Evolutionary conservation across 257 asterid species (phyloP), one percentile per base, ranked within the genome.

Genomic region (Solanum acaule): DNA sequence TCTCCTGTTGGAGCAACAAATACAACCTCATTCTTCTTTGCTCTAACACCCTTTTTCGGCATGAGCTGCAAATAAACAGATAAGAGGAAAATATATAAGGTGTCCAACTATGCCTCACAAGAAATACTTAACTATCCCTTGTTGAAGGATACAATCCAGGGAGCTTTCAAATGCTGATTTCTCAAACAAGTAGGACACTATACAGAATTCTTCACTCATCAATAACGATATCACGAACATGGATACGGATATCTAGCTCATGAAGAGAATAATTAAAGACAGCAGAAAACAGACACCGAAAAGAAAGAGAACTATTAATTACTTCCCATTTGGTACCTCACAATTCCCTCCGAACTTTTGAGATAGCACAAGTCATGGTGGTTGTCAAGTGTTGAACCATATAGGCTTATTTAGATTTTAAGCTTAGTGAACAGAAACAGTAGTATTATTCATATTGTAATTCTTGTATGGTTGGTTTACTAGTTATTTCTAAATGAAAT

Each of bases 1-100:
- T 96, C 99, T 2, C 99, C 98, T 2, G 95, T 93, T 12, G 99
- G 98, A 15, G 98, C 93, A 75, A 97, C 88, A 86, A 95, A 95
- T 46, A 94, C 84, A 71, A 97, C 91, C 94, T 94, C 98, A n/a
- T 79, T 94, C 90, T 93, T 96, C 91, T 87, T 92, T 6, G 95
- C 93, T 4, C 94, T 93, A 16, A 98, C 97, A 23, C 90, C 93
- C 44, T 91, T 90, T 79, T 93, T 94, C 3, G 95, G 98, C 86
- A 89, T 81, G 87, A 88, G 90, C 99, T 96, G 95, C 90, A 89
- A 31, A 86, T 3, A 27, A 87, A 84, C 44, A 72, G 25, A 33
- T 18, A 8, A 15, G n/a, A 33, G 25, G 23, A 33, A 27, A 68
- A 68, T 63, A 63, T 4, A 25, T 63, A 63, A 63, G 71, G 71